Base-by-base conservation (phyloP, 345 rosid species). In the Sisymbrium altissimum region DNA sequence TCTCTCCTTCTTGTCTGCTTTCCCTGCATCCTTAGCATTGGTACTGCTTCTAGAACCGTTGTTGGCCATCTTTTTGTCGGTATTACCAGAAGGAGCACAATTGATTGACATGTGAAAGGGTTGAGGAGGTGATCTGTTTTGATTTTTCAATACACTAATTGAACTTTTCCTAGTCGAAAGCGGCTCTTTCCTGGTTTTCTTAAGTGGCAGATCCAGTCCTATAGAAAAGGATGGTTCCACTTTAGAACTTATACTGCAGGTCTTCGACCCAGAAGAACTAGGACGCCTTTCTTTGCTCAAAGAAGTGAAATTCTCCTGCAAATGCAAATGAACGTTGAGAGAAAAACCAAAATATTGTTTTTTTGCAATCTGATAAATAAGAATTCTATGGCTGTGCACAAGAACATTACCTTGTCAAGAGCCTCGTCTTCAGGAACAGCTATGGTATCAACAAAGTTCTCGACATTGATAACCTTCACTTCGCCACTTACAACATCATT, bases 231-330 rank as follows among this genome's bases (percentile, higher is more conserved):
- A 29, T 23, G 75, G 54, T 29, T 70, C 71, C 46, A 30, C 18
- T 5, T 49, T 70, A 18, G 66, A 70, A 35, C 60, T 63, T 70
- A 2, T 43, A 41, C 49, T 25, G 18, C 29, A 50, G 64, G 40
- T 7, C 64, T 68, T 76, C 0, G 66, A 70, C 55, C 53, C 71
- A 0, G 67, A 77, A 38, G 83, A 81, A 64, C 59, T 78, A 56
- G 65, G 13, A 44, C 55, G 74, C 21, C 82, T 84, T 74, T 83
- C 86, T 76, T 77, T 82, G 35, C 78, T 71, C 32, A 78, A 75
- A 32, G 83, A 57, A 66, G 72, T 63, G 6, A 36, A 58, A 19
- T 63, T 81, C 48, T 66, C 72, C 79, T 69, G 72, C 59, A 81
- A 78, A 70, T 6, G 72, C 89, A 78, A 53, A 78, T 71, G 33